Conservation (phyloP, 2,329 filamentous ascomycete species). For the Verticillium isaacii region DNA sequence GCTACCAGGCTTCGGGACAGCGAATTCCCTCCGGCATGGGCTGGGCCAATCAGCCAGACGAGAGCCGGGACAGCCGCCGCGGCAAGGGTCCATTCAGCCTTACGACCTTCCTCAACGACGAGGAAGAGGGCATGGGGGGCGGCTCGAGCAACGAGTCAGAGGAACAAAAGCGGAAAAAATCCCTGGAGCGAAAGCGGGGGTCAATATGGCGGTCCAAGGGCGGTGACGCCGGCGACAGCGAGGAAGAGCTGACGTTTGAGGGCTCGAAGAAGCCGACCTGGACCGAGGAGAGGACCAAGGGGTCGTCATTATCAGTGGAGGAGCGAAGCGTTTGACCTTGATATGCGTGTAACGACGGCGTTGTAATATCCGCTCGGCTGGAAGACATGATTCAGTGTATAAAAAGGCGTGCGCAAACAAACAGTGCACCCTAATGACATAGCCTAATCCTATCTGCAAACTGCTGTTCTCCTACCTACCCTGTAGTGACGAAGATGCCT, state of each 20-base stretch:
- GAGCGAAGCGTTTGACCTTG: background rate
- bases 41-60: background rate
- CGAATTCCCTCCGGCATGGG: slow-evolving; percentile 1
- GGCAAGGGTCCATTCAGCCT: slow-evolving; percentile 19
- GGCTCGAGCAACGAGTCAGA: slow-evolving; percentile 1
- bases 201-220: slow-evolving; percentile 4
- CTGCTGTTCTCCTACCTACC: background rate
- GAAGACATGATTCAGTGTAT: background rate
- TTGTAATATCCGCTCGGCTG: background rate
- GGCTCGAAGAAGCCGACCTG: background rate
- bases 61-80: background rate
- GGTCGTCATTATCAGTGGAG: background rate
- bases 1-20: background rate
- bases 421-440: background rate
- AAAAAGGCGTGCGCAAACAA: background rate
- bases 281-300: background rate
- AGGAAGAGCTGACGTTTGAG: slow-evolving; percentile 8
- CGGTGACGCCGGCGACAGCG: slow-evolving; percentile 9
- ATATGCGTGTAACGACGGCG: background rate
- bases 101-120: slow-evolving; percentile 20
- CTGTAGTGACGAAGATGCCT: background rate
- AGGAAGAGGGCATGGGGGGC: slow-evolving; percentile 11
- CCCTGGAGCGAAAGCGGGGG: slow-evolving; percentile 5
- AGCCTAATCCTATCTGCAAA: background rate
- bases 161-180: slow-evolving; percentile 2